phyloP scores from a whole-genome alignment of 768 basidiomycete species.

The Naganishia antarctica region DNA sequence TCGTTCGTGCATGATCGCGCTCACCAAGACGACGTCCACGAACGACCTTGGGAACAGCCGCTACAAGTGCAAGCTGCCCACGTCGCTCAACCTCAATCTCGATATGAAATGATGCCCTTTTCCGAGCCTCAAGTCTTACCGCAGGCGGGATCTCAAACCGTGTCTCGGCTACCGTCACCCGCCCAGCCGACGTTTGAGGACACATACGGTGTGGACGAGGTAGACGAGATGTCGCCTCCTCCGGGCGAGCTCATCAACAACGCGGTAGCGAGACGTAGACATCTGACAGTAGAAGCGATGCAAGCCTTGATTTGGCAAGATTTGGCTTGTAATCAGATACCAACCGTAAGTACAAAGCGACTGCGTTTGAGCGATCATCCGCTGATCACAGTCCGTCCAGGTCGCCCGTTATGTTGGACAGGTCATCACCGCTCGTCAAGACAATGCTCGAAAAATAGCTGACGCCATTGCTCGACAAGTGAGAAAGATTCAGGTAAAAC shows the following conservation, averaged over 20 bases:
- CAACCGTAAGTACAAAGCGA: constrained; percentile 8
- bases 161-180: background rate
- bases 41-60: constrained; percentile 22
- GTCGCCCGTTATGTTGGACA: constrained; percentile 20
- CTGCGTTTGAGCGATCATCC: background rate
- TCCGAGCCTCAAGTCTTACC: background rate
- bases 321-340: constrained; percentile 26
- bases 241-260: constrained; percentile 21
- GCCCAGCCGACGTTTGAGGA: background rate
- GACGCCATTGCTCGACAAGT: constrained; percentile 17
- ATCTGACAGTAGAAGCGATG: constrained; percentile 26
- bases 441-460: constrained; percentile 25
- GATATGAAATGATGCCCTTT: background rate
- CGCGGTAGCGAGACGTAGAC: constrained; percentile 19
- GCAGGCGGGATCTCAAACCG: background rate
- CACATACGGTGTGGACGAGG: constrained; percentile 7
- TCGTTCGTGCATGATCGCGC: constrained; percentile 20
- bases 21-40: constrained; percentile 10
- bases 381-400: background rate
- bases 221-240: constrained; percentile 2
- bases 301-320: constrained; percentile 28
- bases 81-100: constrained; percentile 8
- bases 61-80: constrained; percentile 11
- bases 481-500: constrained; percentile 16
- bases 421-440: constrained; percentile 7